These are phyloP conservation scores for Fimicolochytrium jonesii DNA, from an alignment of 192 early-diverging fungal genomes.

Conservation along the genomic window DNA sequence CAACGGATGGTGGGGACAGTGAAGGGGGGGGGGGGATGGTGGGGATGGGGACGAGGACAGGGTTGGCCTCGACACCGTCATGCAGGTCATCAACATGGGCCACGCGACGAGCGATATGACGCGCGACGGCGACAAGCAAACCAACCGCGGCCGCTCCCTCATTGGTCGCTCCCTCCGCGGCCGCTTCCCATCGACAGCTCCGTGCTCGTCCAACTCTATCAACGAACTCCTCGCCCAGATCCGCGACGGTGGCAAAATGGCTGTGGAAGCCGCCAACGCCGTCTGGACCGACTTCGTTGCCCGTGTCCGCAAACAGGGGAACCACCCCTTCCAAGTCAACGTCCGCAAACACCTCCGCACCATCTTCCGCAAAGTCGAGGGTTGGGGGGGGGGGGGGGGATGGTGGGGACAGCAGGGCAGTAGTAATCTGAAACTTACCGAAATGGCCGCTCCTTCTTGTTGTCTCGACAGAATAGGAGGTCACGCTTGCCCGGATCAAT, in stretches of 20 bases:
- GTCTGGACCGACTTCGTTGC: conserved; percentile 48
- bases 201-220: no score
- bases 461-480: no score
- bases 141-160: conserved; percentile 43
- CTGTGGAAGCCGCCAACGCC: conserved; percentile 51
- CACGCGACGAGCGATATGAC: conserved; percentile 28
- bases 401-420: no score
- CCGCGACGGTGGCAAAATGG: conserved; percentile 54
- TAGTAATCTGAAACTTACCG: no score
- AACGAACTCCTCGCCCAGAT: conserved; percentile 50
- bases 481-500: no score
- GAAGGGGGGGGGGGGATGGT: no score
- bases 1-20: no score
- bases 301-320: conserved; percentile 33
- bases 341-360: conserved; percentile 49
- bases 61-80: conserved; percentile 53
- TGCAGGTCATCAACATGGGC: conserved; percentile 58
- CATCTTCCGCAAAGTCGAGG: conserved; percentile 47
- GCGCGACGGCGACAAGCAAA: conserved; percentile 51
- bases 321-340: conserved; percentile 47
- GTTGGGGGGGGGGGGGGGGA: no score
- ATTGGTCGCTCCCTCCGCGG: conserved; percentile 24
- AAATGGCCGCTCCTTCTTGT: no score
- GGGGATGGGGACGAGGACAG: no score
- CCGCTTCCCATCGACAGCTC: conserved; percentile 45